Evolutionary conservation across 1,284 basidiomycete species (phyloP), one percentile per base, ranked within the genome.

Genomic region (Ganoderma sinense): DNA sequence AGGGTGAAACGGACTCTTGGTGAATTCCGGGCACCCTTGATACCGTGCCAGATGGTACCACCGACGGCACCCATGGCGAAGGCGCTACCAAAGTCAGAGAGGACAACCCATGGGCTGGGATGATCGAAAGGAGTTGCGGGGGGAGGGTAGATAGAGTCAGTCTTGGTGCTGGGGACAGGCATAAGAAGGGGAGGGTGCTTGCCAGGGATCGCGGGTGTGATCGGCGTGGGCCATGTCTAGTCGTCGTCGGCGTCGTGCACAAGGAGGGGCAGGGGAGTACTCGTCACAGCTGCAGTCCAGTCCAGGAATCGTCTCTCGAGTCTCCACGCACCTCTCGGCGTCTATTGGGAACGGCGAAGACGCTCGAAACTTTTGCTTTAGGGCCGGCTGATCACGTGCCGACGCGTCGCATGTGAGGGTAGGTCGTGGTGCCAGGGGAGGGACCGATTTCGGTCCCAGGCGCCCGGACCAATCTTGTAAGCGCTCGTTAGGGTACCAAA

Each of bases 11-110:
- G 68, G 77, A 97, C 97, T 80, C 93, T 88, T 69, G 97, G 97
- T 71, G 96, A 97, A 83, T 99, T 99, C 76, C 97, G 89, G 20
- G 97, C 97, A 71, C 97, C 98, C 84, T 99, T 99, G 80, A 99
- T 97, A 75, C 97, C 96, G 84, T 99, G 97, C 97, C 97, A 99
- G 79, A 99, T 97, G 75, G 95, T 96, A 77, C 97, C 96, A 76
- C 97, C 97, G 63, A 97, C 91, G 29, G 95, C 95, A 80, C 96
- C 96, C 96, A 97, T 97, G 43, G 96, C 90, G 80, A 97, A 97
- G 23, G 97, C 97, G 75, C 96, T 97, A 75, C 97, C 97, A 82
- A 98, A 97, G 85, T 99, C 97, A 85, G 96, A 99, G 75, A 99
- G 91, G 81, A 99, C 96, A 68, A 99, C 97, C 94, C 96, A 99